phyloP scores from a whole-genome alignment of 2,329 filamentous ascomycete species.

The Bipolaris bicolor region DNA sequence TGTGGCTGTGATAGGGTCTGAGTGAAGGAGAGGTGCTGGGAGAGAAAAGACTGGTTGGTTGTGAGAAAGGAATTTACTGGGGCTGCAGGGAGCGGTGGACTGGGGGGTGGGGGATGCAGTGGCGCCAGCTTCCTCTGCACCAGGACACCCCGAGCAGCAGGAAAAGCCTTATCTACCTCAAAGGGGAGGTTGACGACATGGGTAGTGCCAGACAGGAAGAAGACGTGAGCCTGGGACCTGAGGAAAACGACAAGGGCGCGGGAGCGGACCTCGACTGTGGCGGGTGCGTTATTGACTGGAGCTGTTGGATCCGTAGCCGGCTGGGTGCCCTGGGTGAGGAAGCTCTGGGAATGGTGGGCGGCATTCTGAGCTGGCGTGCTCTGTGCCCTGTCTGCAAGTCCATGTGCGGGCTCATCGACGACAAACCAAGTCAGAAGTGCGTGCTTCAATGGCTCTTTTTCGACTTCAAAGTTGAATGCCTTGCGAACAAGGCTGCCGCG shows the following conservation, averaged over 20 bases:
- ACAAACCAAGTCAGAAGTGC: slow-evolving; percentile 86
- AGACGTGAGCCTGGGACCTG: slow-evolving; percentile 90
- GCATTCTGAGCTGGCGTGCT: slow-evolving; percentile 22
- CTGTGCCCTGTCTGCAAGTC: slow-evolving; percentile 12
- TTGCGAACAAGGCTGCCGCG: slow-evolving; percentile 83
- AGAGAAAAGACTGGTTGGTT: slow-evolving; percentile 48
- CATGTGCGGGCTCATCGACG: slow-evolving; percentile 42
- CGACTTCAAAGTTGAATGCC: slow-evolving; percentile 82
- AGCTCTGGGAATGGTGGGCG: slow-evolving; percentile 25
- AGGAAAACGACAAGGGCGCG: slow-evolving; percentile 86
- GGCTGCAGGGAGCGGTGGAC: slow-evolving; percentile 57
- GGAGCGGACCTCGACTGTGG: slow-evolving; percentile 35
- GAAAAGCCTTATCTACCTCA: slow-evolving; percentile 85
- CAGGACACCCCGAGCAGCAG: slow-evolving; percentile 81
- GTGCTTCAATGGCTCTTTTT: slow-evolving; percentile 85
- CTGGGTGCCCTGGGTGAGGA: slow-evolving; percentile 44
- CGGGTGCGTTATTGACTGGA: slow-evolving; percentile 24
- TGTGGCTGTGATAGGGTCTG: slow-evolving; percentile 46
- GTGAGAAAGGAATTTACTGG: slow-evolving; percentile 85
- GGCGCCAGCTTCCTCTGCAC: slow-evolving; percentile 78
- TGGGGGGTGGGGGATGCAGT: slow-evolving; percentile 47
- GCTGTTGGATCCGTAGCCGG: slow-evolving; percentile 38
- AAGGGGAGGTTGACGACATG: slow-evolving; percentile 94
- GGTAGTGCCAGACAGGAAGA: slow-evolving; percentile 84
- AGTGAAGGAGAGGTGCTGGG: slow-evolving; percentile 63